Evolutionary conservation across 148 eudicot genomes (phyloP).

Genomic region (Diospyros lotus): DNA sequence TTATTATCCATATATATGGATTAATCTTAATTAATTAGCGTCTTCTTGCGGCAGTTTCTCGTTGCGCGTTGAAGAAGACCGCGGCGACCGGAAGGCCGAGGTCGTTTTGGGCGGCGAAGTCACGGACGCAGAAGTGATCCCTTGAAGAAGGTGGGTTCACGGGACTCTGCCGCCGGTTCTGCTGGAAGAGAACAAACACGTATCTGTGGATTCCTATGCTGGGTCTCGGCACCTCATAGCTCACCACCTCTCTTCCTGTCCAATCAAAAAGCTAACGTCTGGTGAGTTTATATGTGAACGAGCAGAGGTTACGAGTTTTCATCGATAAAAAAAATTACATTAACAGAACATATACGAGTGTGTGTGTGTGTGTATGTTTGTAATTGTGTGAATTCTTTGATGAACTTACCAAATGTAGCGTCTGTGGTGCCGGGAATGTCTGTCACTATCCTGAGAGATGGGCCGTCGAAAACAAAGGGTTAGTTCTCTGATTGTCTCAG

Average conservation of each 20-base stretch:
- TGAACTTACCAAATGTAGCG: constrained; percentile 62
- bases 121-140: constrained; percentile 61
- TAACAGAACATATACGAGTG: too few relatives aligned
- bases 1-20: too few relatives aligned
- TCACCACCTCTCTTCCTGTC: constrained; percentile 69
- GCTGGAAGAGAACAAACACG: constrained; percentile 69
- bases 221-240: constrained; percentile 85
- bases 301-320: too few relatives aligned
- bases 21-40: constrained; percentile 25
- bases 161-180: constrained; percentile 37
- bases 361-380: too few relatives aligned
- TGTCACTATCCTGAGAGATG: constrained; percentile 72
- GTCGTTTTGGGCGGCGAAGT: constrained; percentile 53
- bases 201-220: constrained; percentile 92
- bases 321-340: too few relatives aligned
- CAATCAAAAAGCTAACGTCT: neutral
- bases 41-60: constrained; percentile 80
- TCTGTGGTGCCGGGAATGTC: constrained; percentile 97
- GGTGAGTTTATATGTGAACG: too few relatives aligned
- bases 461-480: neutral
- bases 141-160: constrained; percentile 47
- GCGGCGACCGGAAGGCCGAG: constrained; percentile 84
- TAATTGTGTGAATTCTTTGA: too few relatives aligned
- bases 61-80: constrained; percentile 70
- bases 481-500: neutral